Evolutionary conservation across 768 basidiomycete genomes (phyloP), one percentile per base, ranked within the genome.

Genomic region (Pisolithus tinctorius): DNA sequence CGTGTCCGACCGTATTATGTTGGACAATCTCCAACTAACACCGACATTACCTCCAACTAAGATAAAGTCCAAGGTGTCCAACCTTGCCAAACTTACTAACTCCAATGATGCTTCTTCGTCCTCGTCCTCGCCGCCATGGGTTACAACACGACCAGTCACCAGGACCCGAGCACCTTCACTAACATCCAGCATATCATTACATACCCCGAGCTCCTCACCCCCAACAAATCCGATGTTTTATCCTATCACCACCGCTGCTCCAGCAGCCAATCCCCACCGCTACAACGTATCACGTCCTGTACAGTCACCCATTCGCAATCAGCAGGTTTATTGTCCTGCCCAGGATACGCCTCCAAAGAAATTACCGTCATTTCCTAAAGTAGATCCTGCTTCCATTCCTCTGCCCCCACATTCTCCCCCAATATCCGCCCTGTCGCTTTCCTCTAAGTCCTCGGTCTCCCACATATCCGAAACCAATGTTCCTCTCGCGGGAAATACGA

Each of bases 371-470:
- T 39, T 45, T 20, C 47, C 63, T 29, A 80, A 73, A 55, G 73
- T 81, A 27, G 84, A 85, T 55, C 79, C 82, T 8, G 59, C 73
- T 14, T 68, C 71, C 1, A 74, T 83, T 52, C 82, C 83, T n/a
- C 65, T 83, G 4, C 81, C 84, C 3, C 79, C 84, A 2, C 73
- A 82, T 53, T 89, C 88, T 2, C 88, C 88, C 13, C 83, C 87
- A 1, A 70, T 74, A 27, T 90, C 88, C 20, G 73, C 82, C 0
- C 56, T 89, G 14, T 91, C 88, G 1, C 78, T 83, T 58, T 89
- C 88, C n/a, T 88, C 88, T 4, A 79, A 71, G n/a, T 88, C 86
- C 2, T 86, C 84, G 2, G 69, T 74, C 11, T 84, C 84, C 1
- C 71, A 68, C 11, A 79, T 82, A 0, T 79, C 83, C 1, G 55